A percentile compares a stretch with the other conserved stretches of the same genome.
These are phyloP conservation scores for Coffea canephora DNA, from an alignment of 257 asterid species.

Conservation along the genomic window DNA sequence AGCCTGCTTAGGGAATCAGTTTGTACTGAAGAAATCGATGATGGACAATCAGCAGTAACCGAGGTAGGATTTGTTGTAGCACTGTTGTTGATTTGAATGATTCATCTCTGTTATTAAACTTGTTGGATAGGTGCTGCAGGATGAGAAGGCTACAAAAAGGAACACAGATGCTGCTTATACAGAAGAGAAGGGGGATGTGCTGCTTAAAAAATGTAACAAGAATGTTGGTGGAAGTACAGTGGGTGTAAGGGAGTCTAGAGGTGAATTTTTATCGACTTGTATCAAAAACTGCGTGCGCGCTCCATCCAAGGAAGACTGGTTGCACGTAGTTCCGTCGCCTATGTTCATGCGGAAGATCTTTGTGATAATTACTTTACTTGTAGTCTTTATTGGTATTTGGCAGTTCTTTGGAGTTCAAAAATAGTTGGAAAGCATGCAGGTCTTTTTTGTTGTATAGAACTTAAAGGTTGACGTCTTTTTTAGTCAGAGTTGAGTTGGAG, in stretches of 20 bases:
- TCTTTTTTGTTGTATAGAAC: constrained; percentile 2
- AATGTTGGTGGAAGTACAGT: constrained; percentile 16
- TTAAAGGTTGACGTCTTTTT: not conserved
- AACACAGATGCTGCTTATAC: not conserved
- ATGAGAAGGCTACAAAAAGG: constrained; percentile 22
- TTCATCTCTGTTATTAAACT: not conserved
- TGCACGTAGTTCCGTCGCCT: constrained; percentile 20
- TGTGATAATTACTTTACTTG: constrained; percentile 38
- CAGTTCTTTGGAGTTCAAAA: constrained; percentile 26
- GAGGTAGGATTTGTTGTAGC: constrained; percentile 42
- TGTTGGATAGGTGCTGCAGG: constrained; percentile 47
- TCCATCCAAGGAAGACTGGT: constrained; percentile 17
- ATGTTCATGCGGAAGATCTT: constrained; percentile 43
- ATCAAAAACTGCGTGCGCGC: constrained; percentile 14
- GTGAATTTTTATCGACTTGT: constrained; percentile 8
- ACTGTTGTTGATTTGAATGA: not conserved
- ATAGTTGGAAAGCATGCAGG: not conserved
- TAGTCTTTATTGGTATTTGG: constrained; percentile 41
- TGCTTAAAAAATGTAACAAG: constrained; percentile 11
- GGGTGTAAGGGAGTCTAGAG: constrained; percentile 9
- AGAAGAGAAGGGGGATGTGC: constrained; percentile 27
- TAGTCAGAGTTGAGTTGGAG: not conserved
- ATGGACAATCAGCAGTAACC: constrained; percentile 21
- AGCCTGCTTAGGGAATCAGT: constrained; percentile 27
- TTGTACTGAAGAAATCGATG: constrained; percentile 17